Evolutionary conservation across 768 basidiomycete species (phyloP), one percentile per base, ranked within the genome.

Genomic region (Chiua virens): DNA sequence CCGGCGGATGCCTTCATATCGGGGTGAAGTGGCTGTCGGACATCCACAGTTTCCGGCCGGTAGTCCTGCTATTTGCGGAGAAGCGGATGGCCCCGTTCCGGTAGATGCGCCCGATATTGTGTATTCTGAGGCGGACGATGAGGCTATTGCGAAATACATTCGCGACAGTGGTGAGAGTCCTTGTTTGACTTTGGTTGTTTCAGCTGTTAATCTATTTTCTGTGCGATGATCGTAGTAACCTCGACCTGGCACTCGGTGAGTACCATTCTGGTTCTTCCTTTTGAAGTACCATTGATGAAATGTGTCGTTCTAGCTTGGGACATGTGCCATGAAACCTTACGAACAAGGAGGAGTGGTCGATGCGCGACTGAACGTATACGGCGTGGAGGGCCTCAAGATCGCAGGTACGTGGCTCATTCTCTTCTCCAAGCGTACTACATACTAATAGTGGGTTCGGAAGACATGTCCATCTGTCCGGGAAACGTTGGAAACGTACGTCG

Each of bases 251-350:
- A 65, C 15, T 51, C 54, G 41, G 63, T 63, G 5, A 47, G 63
- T 8, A 21, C 5, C 3, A 18, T 3, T 23, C 6, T 28, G 1
- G 3, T 1, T 18, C 5, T 18, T 10, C 5, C 5, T 11, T 30
- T 14, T 22, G 22, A 17, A 20, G 14, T 34, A 9, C 1, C 9
- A 8, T n/a, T 36, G 13, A 53, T n/a, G 27, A 15, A 22, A 11
- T 30, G 10, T 6, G 9, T 39, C 9, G 3, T 38, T 23, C 1
- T 21, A 85, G 82, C 70, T 83, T 7, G 84, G 84, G 35, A 87
- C 85, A 0, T 86, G 83, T 52, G 77, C 84, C 1, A 87, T 87
- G 86, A 85, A 85, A 62, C 75, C 81, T 0, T 75, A 78, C 3
- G 73, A 79, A 11, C 42, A 76, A 25, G 78, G 77, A 1, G 87